Percentiles rank a stretch among this genome's conserved stretches.
Evolutionary conservation across 1,284 basidiomycete genomes (phyloP).

Genomic region (Sutorius eximius): DNA sequence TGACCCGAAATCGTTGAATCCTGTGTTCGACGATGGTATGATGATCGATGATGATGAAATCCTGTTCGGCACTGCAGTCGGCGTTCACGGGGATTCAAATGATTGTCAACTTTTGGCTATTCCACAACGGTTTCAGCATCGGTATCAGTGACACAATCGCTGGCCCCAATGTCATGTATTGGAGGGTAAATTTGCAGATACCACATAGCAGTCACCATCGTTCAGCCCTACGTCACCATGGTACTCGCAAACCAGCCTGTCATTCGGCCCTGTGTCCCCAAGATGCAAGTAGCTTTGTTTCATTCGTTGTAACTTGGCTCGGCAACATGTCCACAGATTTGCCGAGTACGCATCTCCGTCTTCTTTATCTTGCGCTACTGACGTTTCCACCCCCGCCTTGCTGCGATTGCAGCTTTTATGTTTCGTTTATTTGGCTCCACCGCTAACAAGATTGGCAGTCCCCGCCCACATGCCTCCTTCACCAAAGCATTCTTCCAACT

Average conservation of each 20-base stretch:
- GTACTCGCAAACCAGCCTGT: constrained; percentile 84
- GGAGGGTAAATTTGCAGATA: too few relatives aligned
- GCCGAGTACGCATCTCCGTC: constrained; percentile 58
- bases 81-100: constrained; percentile 94
- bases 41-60: constrained; percentile 98
- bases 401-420: constrained; percentile 55
- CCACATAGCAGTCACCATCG: constrained; percentile 79
- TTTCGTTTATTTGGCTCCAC: constrained; percentile 17
- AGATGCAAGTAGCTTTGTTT: constrained; percentile 56
- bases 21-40: constrained; percentile 91
- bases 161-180: constrained; percentile 88
- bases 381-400: constrained; percentile 12
- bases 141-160: constrained; percentile 99
- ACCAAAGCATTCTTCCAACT: constrained; percentile 83
- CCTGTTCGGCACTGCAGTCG: constrained; percentile 87
- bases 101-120: constrained; percentile 97
- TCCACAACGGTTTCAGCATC: constrained; percentile 99
- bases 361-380: constrained; percentile 18
- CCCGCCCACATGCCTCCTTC: constrained; percentile 81
- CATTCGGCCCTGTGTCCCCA: constrained; percentile 84
- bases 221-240: constrained; percentile 85
- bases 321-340: constrained; percentile 56
- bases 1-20: constrained; percentile 79
- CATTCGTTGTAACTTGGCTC: constrained; percentile 1
- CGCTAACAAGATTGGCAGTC: constrained; percentile 39